Evolutionary conservation across 208 protist genomes (phyloP).

Genomic region (Trypanosoma scelopori): DNA sequence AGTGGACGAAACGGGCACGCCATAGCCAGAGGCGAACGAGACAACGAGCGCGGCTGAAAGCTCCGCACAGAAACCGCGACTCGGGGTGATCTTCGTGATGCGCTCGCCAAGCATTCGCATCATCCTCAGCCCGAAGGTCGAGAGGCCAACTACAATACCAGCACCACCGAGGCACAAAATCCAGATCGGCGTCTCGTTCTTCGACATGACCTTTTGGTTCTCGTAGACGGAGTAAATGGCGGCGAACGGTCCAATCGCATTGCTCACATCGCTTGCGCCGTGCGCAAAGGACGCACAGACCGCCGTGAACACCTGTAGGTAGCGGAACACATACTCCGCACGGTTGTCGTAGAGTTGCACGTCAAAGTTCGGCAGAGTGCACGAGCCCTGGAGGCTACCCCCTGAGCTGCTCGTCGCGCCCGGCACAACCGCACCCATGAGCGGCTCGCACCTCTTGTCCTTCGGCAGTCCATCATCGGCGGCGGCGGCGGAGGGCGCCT

Average conservation of each 20-base stretch:
- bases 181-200: constrained; percentile 58
- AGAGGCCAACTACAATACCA: constrained; percentile 70
- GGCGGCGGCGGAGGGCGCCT: too few species aligned
- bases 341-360: constrained; percentile 56
- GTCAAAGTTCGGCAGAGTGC: constrained; percentile 17
- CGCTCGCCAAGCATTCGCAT: constrained; percentile 75
- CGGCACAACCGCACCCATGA: constrained; percentile 6
- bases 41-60: constrained; percentile 73
- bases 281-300: constrained; percentile 83
- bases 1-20: constrained; percentile 87
- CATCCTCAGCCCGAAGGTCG: constrained; percentile 70
- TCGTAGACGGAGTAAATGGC: constrained; percentile 73
- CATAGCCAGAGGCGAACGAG: constrained; percentile 73
- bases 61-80: constrained; percentile 73
- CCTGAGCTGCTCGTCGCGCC: constrained; percentile 16
- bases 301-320: constrained; percentile 83
- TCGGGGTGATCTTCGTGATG: constrained; percentile 78
- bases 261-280: constrained; percentile 86
- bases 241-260: constrained; percentile 75
- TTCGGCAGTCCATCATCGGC: neutral
- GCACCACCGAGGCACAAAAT: constrained; percentile 64
- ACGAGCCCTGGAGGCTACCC: constrained; percentile 1
- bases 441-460: neutral
- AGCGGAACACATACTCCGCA: constrained; percentile 74
- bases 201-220: constrained; percentile 35